phyloP scores from a whole-genome alignment of 1,139 yeast species.

The Geotrichum reessii region DNA sequence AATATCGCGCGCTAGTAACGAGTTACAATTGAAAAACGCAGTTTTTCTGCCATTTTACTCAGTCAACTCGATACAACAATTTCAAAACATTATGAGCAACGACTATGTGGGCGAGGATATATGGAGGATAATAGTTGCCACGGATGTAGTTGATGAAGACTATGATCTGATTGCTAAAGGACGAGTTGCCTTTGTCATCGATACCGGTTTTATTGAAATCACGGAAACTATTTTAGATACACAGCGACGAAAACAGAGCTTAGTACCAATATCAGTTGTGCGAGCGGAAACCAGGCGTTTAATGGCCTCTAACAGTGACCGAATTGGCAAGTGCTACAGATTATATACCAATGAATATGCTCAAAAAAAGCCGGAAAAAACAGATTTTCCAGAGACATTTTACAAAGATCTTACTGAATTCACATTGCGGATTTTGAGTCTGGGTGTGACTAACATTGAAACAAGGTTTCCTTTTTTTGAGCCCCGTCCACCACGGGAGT shows the following conservation, averaged over 20 bases:
- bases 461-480: conserved; percentile 79
- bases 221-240: conserved; percentile 3
- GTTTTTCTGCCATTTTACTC: conserved; percentile 57
- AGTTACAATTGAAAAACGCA: conserved; percentile 27
- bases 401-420: conserved; percentile 74
- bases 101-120: conserved; percentile 67
- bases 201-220: conserved; percentile 10
- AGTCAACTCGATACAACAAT: conserved; percentile 11
- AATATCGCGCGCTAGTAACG: conserved; percentile 34
- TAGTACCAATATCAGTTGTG: conserved; percentile 22
- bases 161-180: conserved; percentile 9
- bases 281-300: conserved; percentile 22
- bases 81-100: conserved; percentile 8
- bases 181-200: conserved; percentile 13
- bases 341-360: conserved; percentile 83
- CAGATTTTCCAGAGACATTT: conserved; percentile 75
- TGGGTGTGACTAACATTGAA: conserved; percentile 80
- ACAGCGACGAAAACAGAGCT: conserved; percentile 6
- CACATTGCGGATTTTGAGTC: conserved; percentile 70
- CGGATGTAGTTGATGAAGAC: conserved; percentile 64
- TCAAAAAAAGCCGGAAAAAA: conserved; percentile 68
- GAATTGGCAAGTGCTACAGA: conserved; percentile 75
- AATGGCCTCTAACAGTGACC: conserved; percentile 49
- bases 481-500: conserved; percentile 60
- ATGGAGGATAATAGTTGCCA: conserved; percentile 69